Evolutionary conservation across 2,329 filamentous ascomycete species (phyloP), one percentile per base, ranked within the genome.

Genomic region (Talaromyces islandicus): DNA sequence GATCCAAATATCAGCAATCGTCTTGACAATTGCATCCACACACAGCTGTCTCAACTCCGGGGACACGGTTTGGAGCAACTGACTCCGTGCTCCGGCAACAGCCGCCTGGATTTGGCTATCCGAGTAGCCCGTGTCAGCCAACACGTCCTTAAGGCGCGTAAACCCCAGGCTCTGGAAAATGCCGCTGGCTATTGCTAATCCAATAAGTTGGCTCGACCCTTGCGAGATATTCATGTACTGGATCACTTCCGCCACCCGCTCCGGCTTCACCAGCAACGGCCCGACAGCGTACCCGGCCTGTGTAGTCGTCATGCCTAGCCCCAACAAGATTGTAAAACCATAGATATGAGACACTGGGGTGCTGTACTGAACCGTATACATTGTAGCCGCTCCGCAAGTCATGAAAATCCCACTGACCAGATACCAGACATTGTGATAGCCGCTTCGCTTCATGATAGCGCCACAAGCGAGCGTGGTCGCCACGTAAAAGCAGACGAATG

Each of bases 351-450:
- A 59, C 30, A 53, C 55, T 5, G 54, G 57, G 3, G 66, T 71
- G 19, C 59, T 41, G 10, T 57, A 38, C 6, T 56, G 30, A 17
- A 69, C 59, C 12, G 62, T 66, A 58, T 62, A 66, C 54, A 68
- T 54, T 11, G 67, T 53, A 2, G 64, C 65, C 19, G 60, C 54
- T 7, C 70, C 69, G n/a, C 67, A 63, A 1, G 69, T 32, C 14
- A 60, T 63, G n/a, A 71, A 60, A 21, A 62, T 58, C 0, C 62
- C 65, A 6, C 69, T 69, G 19, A 66, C 43, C 10, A 71, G 25
- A 58, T 68, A 71, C 65, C 66, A 69, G 4, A 65, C 63, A 53
- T 63, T 60, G 58, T 68, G 68, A 41, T 65, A 65, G 12, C 67
- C 63, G n/a, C 59, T 52, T 27, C 54, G 60, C 1, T 63, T 58